These are phyloP conservation scores for Kluyveromyces sp. DNA, from an alignment of 1,139 yeast species.

Conservation along the genomic window DNA sequence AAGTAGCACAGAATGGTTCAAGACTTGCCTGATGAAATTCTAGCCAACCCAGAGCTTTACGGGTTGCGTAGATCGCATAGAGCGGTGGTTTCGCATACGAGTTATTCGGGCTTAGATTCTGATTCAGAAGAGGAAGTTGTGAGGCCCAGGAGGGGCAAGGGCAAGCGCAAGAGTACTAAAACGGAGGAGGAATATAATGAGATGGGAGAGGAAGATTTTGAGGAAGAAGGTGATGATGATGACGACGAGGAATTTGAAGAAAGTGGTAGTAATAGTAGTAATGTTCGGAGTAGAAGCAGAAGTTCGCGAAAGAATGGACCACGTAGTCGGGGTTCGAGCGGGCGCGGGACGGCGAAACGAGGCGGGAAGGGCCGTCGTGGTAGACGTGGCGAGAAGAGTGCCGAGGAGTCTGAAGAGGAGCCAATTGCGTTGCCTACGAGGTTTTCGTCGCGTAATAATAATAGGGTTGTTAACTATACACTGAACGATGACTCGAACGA, in stretches of 20 bases:
- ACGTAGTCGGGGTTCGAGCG: slow-evolving; percentile 9
- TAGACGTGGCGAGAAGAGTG: slow-evolving; percentile 11
- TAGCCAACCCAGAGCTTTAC: slow-evolving; percentile 75
- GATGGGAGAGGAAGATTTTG: slow-evolving; percentile 28
- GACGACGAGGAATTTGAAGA: slow-evolving; percentile 30
- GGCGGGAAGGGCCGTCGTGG: background rate
- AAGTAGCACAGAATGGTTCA: slow-evolving; percentile 7
- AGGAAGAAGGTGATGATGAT: slow-evolving; percentile 19
- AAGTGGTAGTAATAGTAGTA: slow-evolving; percentile 15
- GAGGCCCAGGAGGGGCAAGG: slow-evolving; percentile 14
- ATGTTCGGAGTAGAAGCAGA: too few relatives aligned
- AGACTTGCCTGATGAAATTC: slow-evolving; percentile 32
- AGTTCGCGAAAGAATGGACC: background rate
- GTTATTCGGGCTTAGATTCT: slow-evolving; percentile 29
- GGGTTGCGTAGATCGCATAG: slow-evolving; percentile 87
- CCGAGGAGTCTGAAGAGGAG: slow-evolving; percentile 15
- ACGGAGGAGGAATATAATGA: slow-evolving; percentile 19
- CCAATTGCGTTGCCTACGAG: slow-evolving; percentile 37
- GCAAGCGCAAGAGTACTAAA: slow-evolving; percentile 19
- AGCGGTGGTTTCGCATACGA: slow-evolving; percentile 47
- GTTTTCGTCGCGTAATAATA: slow-evolving; percentile 69
- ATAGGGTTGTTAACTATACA: slow-evolving; percentile 58
- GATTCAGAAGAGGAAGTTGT: slow-evolving; percentile 29
- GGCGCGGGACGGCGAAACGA: background rate
- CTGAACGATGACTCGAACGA: slow-evolving; percentile 66